Evolutionary conservation across 2,329 filamentous ascomycete genomes (phyloP).

Genomic region (Pseudogymnoascus sp.): DNA sequence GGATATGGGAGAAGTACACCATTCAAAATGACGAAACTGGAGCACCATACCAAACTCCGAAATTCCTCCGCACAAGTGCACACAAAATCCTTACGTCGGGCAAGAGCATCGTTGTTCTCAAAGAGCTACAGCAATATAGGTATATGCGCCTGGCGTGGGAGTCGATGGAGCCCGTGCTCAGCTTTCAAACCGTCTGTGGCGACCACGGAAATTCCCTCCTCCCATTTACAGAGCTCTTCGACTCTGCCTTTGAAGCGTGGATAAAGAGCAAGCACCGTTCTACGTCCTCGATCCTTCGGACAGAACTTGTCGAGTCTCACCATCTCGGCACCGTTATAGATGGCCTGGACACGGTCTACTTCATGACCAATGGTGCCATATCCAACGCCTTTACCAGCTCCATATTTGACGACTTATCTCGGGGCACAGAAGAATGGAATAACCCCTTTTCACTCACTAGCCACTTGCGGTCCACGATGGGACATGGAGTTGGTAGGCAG

Average conservation of each 20-base stretch:
- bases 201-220: conserved; percentile 42
- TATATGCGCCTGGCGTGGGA: conserved; percentile 29
- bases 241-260: conserved; percentile 65
- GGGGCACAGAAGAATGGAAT: conserved; percentile 57
- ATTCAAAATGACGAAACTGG: conserved; percentile 57
- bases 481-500: conserved; percentile 49
- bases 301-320: conserved; percentile 62
- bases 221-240: conserved; percentile 71
- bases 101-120: conserved; percentile 82
- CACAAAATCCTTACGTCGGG: conserved; percentile 77
- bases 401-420: conserved; percentile 71
- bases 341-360: conserved; percentile 65
- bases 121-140: conserved; percentile 55
- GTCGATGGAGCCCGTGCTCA: conserved; percentile 42
- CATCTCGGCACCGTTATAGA: conserved; percentile 60
- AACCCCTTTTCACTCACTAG: conserved; percentile 79
- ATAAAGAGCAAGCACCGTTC: conserved; percentile 68
- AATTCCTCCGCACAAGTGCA: conserved; percentile 65
- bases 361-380: conserved; percentile 67
- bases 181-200: conserved; percentile 52
- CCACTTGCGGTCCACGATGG: conserved; percentile 66
- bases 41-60: conserved; percentile 57
- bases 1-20: conserved; percentile 41
- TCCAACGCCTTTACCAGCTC: conserved; percentile 59
- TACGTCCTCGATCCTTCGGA: conserved; percentile 60